A percentile compares a stretch with the other conserved stretches of the same genome.
These are phyloP conservation scores for Beverwykella pulmonaria DNA, from an alignment of 495 filamentous ascomycete species.

Conservation along the genomic window DNA sequence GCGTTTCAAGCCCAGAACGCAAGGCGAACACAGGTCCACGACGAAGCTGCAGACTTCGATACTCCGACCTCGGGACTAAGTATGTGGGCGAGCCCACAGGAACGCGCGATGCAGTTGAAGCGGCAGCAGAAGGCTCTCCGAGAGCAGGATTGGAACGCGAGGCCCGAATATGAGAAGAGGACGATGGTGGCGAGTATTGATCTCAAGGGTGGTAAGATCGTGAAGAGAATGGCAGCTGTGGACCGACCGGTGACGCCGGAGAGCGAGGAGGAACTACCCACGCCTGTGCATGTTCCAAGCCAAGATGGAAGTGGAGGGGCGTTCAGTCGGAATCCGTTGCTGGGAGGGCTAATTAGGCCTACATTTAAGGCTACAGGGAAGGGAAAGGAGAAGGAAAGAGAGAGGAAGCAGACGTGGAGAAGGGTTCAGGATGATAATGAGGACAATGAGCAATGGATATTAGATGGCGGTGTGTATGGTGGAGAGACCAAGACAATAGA, in stretches of 20 bases:
- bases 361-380: constrained; percentile 65
- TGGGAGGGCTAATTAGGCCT: constrained; percentile 78
- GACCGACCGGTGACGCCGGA: constrained; percentile 50
- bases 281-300: constrained; percentile 33
- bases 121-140: constrained; percentile 83
- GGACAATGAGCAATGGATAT: constrained; percentile 88
- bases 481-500: constrained; percentile 15
- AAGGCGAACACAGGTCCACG: constrained; percentile 80
- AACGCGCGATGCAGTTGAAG: constrained; percentile 85
- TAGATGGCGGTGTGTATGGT: constrained; percentile 80
- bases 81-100: constrained; percentile 86
- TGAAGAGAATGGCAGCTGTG: constrained; percentile 69
- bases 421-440: constrained; percentile 89
- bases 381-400: constrained; percentile 40
- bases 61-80: constrained; percentile 66
- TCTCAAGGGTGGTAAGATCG: constrained; percentile 72
- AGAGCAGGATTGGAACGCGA: constrained; percentile 87
- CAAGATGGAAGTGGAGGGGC: constrained; percentile 49
- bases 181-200: constrained; percentile 85
- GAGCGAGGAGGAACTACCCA: constrained; percentile 53
- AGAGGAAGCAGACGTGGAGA: constrained; percentile 67
- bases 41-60: constrained; percentile 94
- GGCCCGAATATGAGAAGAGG: constrained; percentile 92
- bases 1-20: constrained; percentile 88
- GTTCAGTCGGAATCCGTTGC: constrained; percentile 82